Conservation (phyloP, 2,329 filamentous ascomycete genomes). For the Thielaviopsis musarum region DNA sequence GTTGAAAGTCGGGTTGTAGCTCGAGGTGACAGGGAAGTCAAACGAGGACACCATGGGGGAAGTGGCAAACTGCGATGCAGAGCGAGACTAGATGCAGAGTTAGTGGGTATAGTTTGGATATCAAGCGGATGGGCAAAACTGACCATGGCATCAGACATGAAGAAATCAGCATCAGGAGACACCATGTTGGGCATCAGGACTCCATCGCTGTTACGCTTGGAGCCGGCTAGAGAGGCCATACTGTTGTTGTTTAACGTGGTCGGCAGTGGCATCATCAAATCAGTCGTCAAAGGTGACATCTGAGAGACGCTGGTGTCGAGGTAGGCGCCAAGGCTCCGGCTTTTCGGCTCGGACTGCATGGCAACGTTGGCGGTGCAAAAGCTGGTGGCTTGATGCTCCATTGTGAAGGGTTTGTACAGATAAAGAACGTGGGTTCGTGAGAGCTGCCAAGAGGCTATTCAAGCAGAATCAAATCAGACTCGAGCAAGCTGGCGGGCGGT, state of each 20-base stretch:
- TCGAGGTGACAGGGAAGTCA: neutral
- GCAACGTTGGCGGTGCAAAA: neutral
- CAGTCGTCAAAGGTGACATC: neutral
- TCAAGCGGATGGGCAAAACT: neutral
- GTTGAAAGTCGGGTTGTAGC: neutral
- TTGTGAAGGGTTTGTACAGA: neutral
- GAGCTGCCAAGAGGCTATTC: neutral
- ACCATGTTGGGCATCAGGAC: neutral
- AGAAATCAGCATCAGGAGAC: neutral
- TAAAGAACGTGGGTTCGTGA: neutral
- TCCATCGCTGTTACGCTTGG: slow-evolving; percentile 11
- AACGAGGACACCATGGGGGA: neutral
- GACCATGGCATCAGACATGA: neutral
- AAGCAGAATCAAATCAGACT: neutral
- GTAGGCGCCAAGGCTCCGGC: neutral
- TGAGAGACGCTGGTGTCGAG: neutral
- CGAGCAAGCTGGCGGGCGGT: neutral
- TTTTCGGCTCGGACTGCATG: slow-evolving; percentile 1
- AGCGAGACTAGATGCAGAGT: neutral
- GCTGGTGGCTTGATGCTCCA: neutral
- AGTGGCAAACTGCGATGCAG: neutral
- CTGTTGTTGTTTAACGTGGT: neutral
- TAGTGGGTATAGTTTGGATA: neutral
- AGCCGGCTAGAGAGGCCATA: neutral
- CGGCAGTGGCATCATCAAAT: slow-evolving; percentile 1